These are phyloP conservation scores for Nothophaeocryptopus gaeumannii DNA, from an alignment of 2,329 filamentous ascomycete species.

Conservation along the genomic window DNA sequence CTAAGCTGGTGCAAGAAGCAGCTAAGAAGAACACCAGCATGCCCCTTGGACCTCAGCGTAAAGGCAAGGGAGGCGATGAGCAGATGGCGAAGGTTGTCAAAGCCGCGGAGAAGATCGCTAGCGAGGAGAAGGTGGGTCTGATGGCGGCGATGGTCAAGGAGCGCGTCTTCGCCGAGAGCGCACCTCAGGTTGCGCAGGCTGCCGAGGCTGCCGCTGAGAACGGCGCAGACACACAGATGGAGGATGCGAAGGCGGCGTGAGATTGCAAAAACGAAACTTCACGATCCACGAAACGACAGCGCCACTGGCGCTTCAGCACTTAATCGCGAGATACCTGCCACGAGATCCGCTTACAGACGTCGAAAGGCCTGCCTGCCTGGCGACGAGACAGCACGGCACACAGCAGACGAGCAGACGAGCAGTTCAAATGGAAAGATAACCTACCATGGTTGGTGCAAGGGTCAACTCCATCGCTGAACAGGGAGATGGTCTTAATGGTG, in stretches of 20 bases:
- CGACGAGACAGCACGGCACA: too few species aligned
- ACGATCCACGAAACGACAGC: too few species aligned
- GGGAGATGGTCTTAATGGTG: too few species aligned
- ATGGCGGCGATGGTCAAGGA: constrained; percentile 63
- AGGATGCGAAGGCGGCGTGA: constrained; percentile 11
- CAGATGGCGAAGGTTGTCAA: constrained; percentile 60
- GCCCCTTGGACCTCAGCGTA: constrained; percentile 26
- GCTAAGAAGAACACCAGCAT: constrained; percentile 29
- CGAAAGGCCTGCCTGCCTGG: too few species aligned
- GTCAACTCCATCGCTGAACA: too few species aligned
- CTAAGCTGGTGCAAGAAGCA: constrained; percentile 49
- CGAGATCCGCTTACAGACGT: too few species aligned
- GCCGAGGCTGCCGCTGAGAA: constrained; percentile 22
- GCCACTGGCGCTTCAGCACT: too few species aligned
- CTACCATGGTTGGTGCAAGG: too few species aligned
- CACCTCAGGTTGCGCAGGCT: constrained; percentile 13
- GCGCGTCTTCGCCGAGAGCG: constrained; percentile 52
- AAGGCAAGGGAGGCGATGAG: constrained; percentile 41
- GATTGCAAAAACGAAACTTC: too few species aligned
- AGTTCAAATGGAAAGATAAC: too few species aligned
- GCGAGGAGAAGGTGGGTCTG: constrained; percentile 62
- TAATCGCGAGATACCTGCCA: too few species aligned
- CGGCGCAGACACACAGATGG: constrained; percentile 32
- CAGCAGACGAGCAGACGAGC: too few species aligned
- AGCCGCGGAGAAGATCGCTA: constrained; percentile 60